Evolutionary conservation across 1,284 basidiomycete genomes (phyloP).

Genomic region (Stygiomarasmius scandens): DNA sequence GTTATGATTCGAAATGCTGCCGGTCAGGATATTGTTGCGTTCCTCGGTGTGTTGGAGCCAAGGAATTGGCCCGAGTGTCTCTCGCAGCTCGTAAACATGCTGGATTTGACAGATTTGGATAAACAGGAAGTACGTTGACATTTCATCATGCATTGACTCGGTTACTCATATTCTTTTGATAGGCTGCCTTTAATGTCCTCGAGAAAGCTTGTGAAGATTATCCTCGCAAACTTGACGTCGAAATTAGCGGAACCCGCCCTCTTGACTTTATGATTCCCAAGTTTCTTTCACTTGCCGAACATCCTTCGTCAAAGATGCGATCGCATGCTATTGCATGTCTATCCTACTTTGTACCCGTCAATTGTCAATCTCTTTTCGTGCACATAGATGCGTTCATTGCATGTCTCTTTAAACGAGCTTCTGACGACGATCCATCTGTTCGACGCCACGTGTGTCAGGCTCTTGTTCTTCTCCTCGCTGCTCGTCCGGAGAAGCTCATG

Average conservation of each 20-base stretch:
- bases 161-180: constrained; percentile 7
- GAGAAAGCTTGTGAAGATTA: constrained; percentile 98
- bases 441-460: constrained; percentile 96
- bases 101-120: constrained; percentile 74
- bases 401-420: constrained; percentile 92
- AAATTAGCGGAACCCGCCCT: constrained; percentile 85
- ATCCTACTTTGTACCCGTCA: constrained; percentile 90
- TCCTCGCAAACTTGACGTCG: constrained; percentile 92
- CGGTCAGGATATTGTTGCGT: constrained; percentile 86
- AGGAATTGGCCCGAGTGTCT: constrained; percentile 93
- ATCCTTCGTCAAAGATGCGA: constrained; percentile 86
- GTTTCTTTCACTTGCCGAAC: constrained; percentile 85
- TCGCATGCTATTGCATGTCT: constrained; percentile 93
- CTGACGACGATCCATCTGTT: constrained; percentile 91
- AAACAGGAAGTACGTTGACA: constrained; percentile 78
- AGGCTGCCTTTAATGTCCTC: constrained; percentile 94
- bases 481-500: constrained; percentile 94
- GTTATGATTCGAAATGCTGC: constrained; percentile 90
- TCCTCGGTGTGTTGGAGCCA: constrained; percentile 84
- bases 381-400: constrained; percentile 95
- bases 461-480: constrained; percentile 90
- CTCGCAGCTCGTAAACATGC: constrained; percentile 75
- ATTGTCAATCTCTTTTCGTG: constrained; percentile 80
- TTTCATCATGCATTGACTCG: constrained; percentile 4
- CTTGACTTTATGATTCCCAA: constrained; percentile 96